These are phyloP conservation scores for Pugionium cornutum DNA, from an alignment of 345 rosid species.

Conservation along the genomic window DNA sequence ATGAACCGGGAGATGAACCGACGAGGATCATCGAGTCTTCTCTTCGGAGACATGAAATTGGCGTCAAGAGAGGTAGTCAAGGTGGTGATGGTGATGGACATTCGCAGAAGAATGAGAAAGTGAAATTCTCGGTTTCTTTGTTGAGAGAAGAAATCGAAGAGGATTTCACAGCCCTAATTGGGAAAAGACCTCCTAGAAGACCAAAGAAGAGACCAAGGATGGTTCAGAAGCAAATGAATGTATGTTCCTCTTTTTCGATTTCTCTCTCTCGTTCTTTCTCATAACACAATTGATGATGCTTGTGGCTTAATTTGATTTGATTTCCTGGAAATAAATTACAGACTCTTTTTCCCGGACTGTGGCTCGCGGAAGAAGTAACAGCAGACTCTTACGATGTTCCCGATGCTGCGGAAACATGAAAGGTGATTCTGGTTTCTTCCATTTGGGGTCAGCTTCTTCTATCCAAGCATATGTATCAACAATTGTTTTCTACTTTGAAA, in stretches of 20 bases:
- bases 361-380: slow-evolving; percentile 60
- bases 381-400: slow-evolving; percentile 56
- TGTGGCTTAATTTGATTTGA: slow-evolving; percentile 16
- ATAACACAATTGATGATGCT: background rate
- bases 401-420: slow-evolving; percentile 53
- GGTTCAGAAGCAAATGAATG: slow-evolving; percentile 70
- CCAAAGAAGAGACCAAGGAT: slow-evolving; percentile 67
- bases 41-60: slow-evolving; percentile 32
- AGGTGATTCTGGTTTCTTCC: background rate
- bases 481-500: slow-evolving; percentile 11
- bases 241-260: slow-evolving; percentile 13
- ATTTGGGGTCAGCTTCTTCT: slow-evolving; percentile 25
- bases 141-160: slow-evolving; percentile 65
- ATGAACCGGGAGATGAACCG: slow-evolving; percentile 41
- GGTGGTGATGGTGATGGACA: slow-evolving; percentile 26
- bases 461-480: slow-evolving; percentile 33
- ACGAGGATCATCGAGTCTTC: slow-evolving; percentile 37
- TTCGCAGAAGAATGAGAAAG: slow-evolving; percentile 40
- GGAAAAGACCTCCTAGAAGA: slow-evolving; percentile 57
- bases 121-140: slow-evolving; percentile 53
- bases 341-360: slow-evolving; percentile 60
- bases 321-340: slow-evolving; percentile 34
- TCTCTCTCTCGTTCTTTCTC: background rate
- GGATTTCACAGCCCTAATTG: slow-evolving; percentile 53
- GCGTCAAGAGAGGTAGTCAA: slow-evolving; percentile 33